Conservation (phyloP, 2,329 filamentous ascomycete genomes). For the Arthrobotrys sphaeroides region DNA sequence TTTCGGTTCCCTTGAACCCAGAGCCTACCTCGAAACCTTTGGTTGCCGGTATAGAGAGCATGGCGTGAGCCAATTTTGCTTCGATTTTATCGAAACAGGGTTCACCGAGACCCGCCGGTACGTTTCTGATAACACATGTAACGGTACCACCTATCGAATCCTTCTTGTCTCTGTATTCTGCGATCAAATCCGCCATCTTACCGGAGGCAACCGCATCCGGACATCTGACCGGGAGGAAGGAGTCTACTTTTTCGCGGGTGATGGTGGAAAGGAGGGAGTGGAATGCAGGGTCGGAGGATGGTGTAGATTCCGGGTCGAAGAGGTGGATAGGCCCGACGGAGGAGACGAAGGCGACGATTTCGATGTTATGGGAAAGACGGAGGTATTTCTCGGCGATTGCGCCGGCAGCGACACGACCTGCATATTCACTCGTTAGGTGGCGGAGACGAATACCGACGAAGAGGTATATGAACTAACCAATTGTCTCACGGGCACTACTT, state of each 20-base stretch:
- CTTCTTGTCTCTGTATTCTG: constrained; percentile 76
- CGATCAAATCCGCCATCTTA: constrained; percentile 82
- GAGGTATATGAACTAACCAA: constrained; percentile 66
- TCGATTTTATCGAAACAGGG: constrained; percentile 96
- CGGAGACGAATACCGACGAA: not conserved
- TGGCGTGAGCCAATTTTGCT: constrained; percentile 87
- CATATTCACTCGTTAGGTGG: not conserved
- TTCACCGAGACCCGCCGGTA: constrained; percentile 86
- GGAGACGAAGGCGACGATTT: constrained; percentile 90
- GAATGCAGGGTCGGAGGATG: constrained; percentile 80
- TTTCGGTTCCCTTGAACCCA: constrained; percentile 85
- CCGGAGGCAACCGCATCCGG: constrained; percentile 72
- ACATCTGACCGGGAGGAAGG: constrained; percentile 85
- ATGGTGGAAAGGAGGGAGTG: constrained; percentile 77
- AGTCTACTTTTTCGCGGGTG: constrained; percentile 79
- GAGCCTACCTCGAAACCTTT: constrained; percentile 97
- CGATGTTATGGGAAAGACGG: constrained; percentile 78
- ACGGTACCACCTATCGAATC: constrained; percentile 96
- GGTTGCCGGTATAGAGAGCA: constrained; percentile 92
- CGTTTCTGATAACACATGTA: constrained; percentile 89
- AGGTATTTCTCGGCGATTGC: constrained; percentile 95
- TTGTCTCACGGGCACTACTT: constrained; percentile 92
- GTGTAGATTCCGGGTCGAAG: constrained; percentile 70
- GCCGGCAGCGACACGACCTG: constrained; percentile 85
- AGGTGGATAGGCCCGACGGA: constrained; percentile 83